Conservation (phyloP, 495 filamentous ascomycete genomes). For the Pseudomonodictys pantanalensis region DNA sequence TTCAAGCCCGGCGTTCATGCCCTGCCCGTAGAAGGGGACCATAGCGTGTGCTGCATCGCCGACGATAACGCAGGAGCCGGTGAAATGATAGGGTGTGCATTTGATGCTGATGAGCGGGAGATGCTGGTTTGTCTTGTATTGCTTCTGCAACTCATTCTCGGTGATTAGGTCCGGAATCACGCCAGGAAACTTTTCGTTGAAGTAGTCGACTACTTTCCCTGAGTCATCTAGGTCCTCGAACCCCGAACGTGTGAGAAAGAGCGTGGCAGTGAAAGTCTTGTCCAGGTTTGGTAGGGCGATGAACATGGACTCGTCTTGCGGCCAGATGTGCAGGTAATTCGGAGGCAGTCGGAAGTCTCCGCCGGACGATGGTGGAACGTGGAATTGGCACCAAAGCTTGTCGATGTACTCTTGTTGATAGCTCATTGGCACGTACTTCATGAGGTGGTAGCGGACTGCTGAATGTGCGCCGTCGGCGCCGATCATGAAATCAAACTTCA, state of each 20-base stretch:
- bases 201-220: slow-evolving; percentile 61
- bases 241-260: slow-evolving; percentile 70
- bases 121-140: slow-evolving; percentile 78
- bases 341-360: slow-evolving; percentile 74
- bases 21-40: slow-evolving; percentile 63
- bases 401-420: slow-evolving; percentile 97
- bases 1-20: slow-evolving; percentile 47
- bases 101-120: slow-evolving; percentile 91
- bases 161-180: slow-evolving; percentile 76
- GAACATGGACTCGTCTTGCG: slow-evolving; percentile 89
- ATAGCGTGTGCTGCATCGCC: slow-evolving; percentile 97
- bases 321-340: slow-evolving; percentile 97
- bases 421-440: slow-evolving; percentile 85
- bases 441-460: slow-evolving; percentile 81
- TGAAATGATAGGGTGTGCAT: slow-evolving; percentile 81
- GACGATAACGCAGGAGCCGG: slow-evolving; percentile 73
- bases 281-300: slow-evolving; percentile 90
- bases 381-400: slow-evolving; percentile 96
- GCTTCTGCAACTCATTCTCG: slow-evolving; percentile 60
- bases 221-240: slow-evolving; percentile 61
- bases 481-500: slow-evolving; percentile 85
- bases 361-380: slow-evolving; percentile 59
- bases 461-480: slow-evolving; percentile 98
- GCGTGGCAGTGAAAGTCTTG: slow-evolving; percentile 89
- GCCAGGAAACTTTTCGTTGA: slow-evolving; percentile 79